Conservation (phyloP, 352 stramenopile genomes). For the Globisporangium abappressorium region DNA sequence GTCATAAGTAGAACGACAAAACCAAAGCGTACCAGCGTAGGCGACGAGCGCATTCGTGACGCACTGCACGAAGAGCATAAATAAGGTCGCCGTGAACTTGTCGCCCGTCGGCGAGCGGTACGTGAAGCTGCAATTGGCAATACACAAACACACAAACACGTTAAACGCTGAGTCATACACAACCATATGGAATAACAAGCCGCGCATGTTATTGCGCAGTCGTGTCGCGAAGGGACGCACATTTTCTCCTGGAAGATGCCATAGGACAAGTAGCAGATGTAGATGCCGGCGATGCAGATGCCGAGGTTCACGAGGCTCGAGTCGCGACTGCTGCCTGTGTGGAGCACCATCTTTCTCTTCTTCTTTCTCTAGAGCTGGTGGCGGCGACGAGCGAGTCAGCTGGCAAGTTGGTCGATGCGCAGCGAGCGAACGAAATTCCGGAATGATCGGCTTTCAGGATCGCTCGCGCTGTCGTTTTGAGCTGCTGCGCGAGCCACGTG, state of each 20-base stretch:
- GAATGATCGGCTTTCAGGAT: neutral
- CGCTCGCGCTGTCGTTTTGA: neutral
- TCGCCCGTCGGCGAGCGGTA: constrained; percentile 77
- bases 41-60: constrained; percentile 87
- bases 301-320: constrained; percentile 80
- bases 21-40: constrained; percentile 40
- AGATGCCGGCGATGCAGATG: constrained; percentile 88
- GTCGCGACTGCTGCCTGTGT: constrained; percentile 38
- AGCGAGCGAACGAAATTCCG: constrained; percentile 7
- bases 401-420: neutral
- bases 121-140: constrained; percentile 56
- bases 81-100: constrained; percentile 91
- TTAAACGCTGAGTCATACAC: neutral
- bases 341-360: constrained; percentile 33
- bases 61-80: constrained; percentile 92
- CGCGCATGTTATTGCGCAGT: neutral
- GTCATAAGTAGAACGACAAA: neutral
- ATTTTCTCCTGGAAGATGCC: constrained; percentile 95
- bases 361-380: neutral
- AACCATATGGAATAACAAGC: neutral
- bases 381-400: neutral
- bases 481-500: neutral
- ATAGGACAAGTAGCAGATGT: constrained; percentile 91
- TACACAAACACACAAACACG: neutral
- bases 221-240: constrained; percentile 30